phyloP scores from a whole-genome alignment of 2,329 filamentous ascomycete genomes.

The Paraconiothyrium sp. region DNA sequence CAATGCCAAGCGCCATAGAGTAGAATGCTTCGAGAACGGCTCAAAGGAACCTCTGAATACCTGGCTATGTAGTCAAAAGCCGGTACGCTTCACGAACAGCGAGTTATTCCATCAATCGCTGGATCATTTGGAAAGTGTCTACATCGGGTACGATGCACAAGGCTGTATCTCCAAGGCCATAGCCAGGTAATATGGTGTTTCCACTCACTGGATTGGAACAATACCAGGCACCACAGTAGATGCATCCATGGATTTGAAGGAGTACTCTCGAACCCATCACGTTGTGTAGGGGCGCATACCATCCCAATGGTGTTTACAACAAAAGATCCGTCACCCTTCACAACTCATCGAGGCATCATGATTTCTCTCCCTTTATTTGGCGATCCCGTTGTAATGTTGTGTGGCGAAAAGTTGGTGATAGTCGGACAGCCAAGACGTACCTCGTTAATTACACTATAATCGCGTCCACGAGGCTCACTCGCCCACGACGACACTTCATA shows the following conservation, averaged over 20 bases:
- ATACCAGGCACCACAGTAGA: not conserved
- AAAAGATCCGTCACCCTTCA: not conserved
- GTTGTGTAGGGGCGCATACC: not conserved
- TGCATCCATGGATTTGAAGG: not conserved
- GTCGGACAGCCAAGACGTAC: constrained; percentile 32
- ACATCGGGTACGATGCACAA: constrained; percentile 13
- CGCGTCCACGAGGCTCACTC: constrained; percentile 35
- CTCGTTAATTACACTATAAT: constrained; percentile 41
- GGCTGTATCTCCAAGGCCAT: constrained; percentile 10
- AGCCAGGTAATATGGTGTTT: constrained; percentile 7
- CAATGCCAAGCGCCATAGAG: constrained; percentile 31
- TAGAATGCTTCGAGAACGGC: constrained; percentile 29
- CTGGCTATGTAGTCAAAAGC: constrained; percentile 20
- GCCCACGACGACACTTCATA: constrained; percentile 34
- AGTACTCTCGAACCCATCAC: not conserved
- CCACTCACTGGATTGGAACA: not conserved
- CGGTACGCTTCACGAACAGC: constrained; percentile 10
- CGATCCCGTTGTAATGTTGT: constrained; percentile 15
- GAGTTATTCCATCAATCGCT: constrained; percentile 34
- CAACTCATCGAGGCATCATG: not conserved
- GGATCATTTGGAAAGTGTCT: constrained; percentile 4
- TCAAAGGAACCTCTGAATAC: constrained; percentile 33
- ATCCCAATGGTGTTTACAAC: not conserved
- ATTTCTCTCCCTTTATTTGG: constrained; percentile 2
- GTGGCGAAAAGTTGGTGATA: constrained; percentile 19